These are phyloP conservation scores for Metschnikowia anglica DNA, from an alignment of 805 yeast species.

Conservation along the genomic window DNA sequence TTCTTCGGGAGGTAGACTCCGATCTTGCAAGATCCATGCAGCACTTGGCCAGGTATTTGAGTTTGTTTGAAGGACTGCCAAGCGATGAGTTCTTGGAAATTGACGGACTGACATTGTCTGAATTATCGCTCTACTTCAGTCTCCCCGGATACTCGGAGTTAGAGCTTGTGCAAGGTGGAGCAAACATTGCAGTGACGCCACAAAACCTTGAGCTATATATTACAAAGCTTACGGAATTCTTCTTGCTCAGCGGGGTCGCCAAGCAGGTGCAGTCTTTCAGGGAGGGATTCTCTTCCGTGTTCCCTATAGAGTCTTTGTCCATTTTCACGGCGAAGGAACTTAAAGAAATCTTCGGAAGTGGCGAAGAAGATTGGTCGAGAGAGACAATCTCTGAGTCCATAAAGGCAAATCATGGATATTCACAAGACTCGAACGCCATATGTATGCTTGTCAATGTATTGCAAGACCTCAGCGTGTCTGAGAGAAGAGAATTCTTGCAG, in stretches of 20 bases:
- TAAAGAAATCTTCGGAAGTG: conserved; percentile 67
- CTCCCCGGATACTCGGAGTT: conserved; percentile 73
- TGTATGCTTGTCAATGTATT: conserved; percentile 61
- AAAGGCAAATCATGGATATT: conserved; percentile 89
- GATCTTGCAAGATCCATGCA: conserved; percentile 57
- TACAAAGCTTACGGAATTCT: conserved; percentile 52
- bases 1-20: conserved; percentile 54
- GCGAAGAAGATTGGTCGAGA: conserved; percentile 83
- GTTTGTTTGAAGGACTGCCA: conserved; percentile 18
- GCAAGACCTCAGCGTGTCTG: conserved; percentile 49
- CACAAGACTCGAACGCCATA: conserved; percentile 64
- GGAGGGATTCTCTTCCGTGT: conserved; percentile 77
- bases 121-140: conserved; percentile 61
- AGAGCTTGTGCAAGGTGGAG: conserved; percentile 60
- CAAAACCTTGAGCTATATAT: conserved; percentile 61
- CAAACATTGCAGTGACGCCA: conserved; percentile 45
- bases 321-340: conserved; percentile 77
- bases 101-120: conserved; percentile 47
- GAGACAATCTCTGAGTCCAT: conserved; percentile 59
- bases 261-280: conserved; percentile 68
- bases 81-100: conserved; percentile 18
- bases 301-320: conserved; percentile 71
- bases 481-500: conserved; percentile 74
- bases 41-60: conserved; percentile 46
- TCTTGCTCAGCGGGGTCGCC: conserved; percentile 61